phyloP scores from a whole-genome alignment of 768 basidiomycete genomes.

The Sporobolomyces phaffii region DNA sequence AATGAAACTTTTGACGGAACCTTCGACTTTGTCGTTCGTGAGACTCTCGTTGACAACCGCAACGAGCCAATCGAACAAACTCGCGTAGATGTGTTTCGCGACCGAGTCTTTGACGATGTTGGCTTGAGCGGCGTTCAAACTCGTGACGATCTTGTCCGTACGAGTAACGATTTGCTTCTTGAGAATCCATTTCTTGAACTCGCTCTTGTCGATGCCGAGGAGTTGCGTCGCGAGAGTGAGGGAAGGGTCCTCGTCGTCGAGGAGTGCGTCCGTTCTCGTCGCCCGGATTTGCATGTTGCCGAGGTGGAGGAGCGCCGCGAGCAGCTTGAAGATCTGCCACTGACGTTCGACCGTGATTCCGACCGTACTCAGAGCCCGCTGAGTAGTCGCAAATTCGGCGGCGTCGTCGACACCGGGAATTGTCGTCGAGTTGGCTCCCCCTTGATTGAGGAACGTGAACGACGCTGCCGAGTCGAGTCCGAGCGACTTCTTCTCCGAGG shows the following conservation, averaged over 20 bases:
- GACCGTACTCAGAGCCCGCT: conserved; percentile 90
- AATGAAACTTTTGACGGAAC: conserved; percentile 77
- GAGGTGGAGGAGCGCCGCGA: conserved; percentile 90
- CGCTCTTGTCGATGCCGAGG: conserved; percentile 77
- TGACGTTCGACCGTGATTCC: conserved; percentile 97
- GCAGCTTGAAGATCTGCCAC: conserved; percentile 86
- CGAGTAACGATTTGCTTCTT: conserved; percentile 96
- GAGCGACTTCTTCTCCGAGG: conserved; percentile 90
- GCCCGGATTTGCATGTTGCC: conserved; percentile 90
- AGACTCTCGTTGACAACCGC: conserved; percentile 95
- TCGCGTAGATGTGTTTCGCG: conserved; percentile 97
- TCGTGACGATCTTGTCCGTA: conserved; percentile 87
- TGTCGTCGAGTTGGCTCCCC: conserved; percentile 76
- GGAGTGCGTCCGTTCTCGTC: conserved; percentile 68
- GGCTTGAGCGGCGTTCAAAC: conserved; percentile 78
- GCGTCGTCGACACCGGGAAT: conserved; percentile 91
- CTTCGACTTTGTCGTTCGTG: conserved; percentile 88
- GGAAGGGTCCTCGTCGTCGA: conserved; percentile 76
- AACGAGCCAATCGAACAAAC: conserved; percentile 97
- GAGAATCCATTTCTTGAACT: conserved; percentile 98
- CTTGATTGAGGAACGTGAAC: conserved; percentile 89
- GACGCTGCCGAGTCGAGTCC: conserved; percentile 82
- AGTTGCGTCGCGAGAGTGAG: conserved; percentile 77
- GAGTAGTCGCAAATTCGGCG: conserved; percentile 88
- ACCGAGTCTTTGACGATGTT: conserved; percentile 92